phyloP scores from a whole-genome alignment of 2,329 filamentous ascomycete genomes.

The Leptosphaerulina australis region DNA sequence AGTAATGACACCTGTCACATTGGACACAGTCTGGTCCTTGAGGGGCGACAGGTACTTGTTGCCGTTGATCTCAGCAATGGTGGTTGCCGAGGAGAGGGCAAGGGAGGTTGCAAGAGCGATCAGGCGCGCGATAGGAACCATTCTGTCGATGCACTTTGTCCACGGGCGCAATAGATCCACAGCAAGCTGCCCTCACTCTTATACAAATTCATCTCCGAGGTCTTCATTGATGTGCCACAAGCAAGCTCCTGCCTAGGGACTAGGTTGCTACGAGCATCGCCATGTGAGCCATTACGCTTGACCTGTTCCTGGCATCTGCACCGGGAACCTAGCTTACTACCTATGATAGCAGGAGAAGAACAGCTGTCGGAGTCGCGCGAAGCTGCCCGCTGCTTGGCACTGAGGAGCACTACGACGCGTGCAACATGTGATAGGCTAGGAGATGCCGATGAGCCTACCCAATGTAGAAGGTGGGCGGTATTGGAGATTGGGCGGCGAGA shows the following conservation, averaged over 20 bases:
- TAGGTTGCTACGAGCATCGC: slow-evolving; percentile 3
- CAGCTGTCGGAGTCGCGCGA: slow-evolving; percentile 13
- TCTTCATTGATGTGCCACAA: background rate
- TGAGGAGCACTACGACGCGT: slow-evolving; percentile 12
- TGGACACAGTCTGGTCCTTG: slow-evolving; percentile 61
- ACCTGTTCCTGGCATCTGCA: slow-evolving; percentile 18
- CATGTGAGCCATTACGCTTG: slow-evolving; percentile 12
- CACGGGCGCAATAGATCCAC: slow-evolving; percentile 7
- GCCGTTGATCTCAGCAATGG: slow-evolving; percentile 70
- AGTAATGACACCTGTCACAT: slow-evolving; percentile 68
- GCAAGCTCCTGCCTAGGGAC: slow-evolving; percentile 8
- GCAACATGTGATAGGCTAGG: slow-evolving; percentile 16
- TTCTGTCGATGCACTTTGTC: slow-evolving; percentile 16
- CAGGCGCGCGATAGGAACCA: slow-evolving; percentile 24
- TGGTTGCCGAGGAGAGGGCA: slow-evolving; percentile 27
- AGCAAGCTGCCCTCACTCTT: slow-evolving; percentile 10
- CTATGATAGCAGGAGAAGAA: slow-evolving; percentile 16
- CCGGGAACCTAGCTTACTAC: slow-evolving; percentile 12
- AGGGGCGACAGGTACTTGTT: slow-evolving; percentile 67
- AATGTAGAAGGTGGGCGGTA: slow-evolving; percentile 14
- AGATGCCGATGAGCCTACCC: slow-evolving; percentile 11
- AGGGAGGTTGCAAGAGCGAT: slow-evolving; percentile 26
- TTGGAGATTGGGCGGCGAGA: slow-evolving; percentile 17
- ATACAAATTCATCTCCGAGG: slow-evolving; percentile 2
- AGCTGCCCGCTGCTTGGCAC: slow-evolving; percentile 15